phyloP scores from a whole-genome alignment of 345 rosid genomes.

The Laguncularia racemosa region DNA sequence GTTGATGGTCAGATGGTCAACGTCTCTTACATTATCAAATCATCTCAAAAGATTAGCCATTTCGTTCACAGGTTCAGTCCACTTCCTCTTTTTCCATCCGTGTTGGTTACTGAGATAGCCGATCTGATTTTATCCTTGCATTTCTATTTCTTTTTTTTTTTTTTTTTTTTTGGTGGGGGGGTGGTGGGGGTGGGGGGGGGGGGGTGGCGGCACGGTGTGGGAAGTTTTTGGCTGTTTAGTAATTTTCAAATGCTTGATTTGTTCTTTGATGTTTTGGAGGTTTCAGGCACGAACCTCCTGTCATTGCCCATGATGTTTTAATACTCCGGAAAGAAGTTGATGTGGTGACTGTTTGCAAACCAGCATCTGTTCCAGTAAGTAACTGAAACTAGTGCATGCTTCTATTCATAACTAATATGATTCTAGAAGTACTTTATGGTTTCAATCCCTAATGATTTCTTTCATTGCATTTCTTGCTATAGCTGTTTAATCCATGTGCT shows the following conservation, averaged over 20 bases:
- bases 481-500: too few species aligned
- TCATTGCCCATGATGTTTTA: constrained; percentile 47
- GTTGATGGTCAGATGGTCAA: constrained; percentile 74
- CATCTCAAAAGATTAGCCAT: constrained; percentile 84
- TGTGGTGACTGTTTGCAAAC: constrained; percentile 80
- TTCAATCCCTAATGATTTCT: too few species aligned
- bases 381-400: not conserved
- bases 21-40: constrained; percentile 63
- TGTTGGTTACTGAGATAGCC: not conserved
- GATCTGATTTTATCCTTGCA: not conserved
- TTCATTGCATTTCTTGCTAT: too few species aligned
- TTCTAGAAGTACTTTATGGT: too few species aligned
- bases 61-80: constrained; percentile 67
- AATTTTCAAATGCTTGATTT: not conserved
- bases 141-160: not conserved
- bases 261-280: constrained; percentile 23
- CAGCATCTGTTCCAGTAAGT: constrained; percentile 86
- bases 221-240: constrained; percentile 1
- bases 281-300: constrained; percentile 93
- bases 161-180: too few species aligned
- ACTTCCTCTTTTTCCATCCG: not conserved
- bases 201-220: too few species aligned
- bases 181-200: too few species aligned
- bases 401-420: too few species aligned
- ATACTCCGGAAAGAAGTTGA: constrained; percentile 63